Conservation (phyloP, 495 filamentous ascomycete genomes). For the Penicillium psychrofluorescens region DNA sequence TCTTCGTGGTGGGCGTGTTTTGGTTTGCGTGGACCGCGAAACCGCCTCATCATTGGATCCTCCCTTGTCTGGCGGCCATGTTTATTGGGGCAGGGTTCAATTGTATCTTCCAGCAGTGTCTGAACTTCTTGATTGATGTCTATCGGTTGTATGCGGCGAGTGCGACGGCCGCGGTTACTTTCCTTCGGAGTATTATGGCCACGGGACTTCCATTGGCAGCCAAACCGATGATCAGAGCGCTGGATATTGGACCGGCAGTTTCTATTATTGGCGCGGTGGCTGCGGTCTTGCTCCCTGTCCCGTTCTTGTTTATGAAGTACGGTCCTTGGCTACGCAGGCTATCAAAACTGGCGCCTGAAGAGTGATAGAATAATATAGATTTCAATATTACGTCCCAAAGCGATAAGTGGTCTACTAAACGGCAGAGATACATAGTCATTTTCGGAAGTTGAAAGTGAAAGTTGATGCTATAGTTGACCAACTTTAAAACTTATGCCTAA, state of each 20-base stretch:
- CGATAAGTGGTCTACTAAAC: no score
- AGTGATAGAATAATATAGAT: background rate
- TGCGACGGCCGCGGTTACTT: conserved; percentile 27
- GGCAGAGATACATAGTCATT: no score
- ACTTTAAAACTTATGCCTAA: no score
- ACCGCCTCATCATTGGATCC: conserved; percentile 3
- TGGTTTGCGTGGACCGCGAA: conserved; percentile 37
- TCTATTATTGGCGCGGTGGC: conserved; percentile 28
- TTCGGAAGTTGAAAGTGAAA: no score
- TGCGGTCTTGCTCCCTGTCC: conserved; percentile 20
- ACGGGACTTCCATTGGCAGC: conserved; percentile 26
- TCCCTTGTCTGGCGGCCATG: conserved; percentile 9
- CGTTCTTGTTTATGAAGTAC: conserved; percentile 30
- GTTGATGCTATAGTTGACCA: no score
- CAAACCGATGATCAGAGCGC: conserved; percentile 22
- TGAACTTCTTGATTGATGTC: conserved; percentile 34
- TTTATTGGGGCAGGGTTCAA: conserved; percentile 28
- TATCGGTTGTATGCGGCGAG: conserved; percentile 27
- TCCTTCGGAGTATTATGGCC: conserved; percentile 28
- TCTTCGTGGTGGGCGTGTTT: conserved; percentile 40
- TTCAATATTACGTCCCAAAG: no score
- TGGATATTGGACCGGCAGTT: conserved; percentile 26
- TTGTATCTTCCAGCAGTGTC: conserved; percentile 28
- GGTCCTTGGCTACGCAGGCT: conserved; percentile 17
- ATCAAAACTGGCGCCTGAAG: conserved; percentile 17